These are phyloP conservation scores for Nigrospora oryzae DNA, from an alignment of 2,329 filamentous ascomycete species.

Conservation along the genomic window DNA sequence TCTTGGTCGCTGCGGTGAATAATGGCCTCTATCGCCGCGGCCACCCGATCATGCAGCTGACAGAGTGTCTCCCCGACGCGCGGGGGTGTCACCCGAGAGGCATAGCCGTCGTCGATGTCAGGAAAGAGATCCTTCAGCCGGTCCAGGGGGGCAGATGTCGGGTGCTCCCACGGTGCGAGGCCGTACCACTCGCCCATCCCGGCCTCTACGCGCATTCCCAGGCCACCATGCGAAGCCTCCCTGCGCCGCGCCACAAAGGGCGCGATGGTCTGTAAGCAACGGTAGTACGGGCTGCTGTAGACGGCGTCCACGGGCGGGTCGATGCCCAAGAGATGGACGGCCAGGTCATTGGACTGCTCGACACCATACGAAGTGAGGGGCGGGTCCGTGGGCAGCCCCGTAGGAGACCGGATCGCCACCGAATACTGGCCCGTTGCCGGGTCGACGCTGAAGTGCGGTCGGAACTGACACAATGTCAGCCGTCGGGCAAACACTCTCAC, in stretches of 20 bases:
- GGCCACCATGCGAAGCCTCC: slow-evolving; percentile 1
- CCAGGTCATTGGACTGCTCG: slow-evolving; percentile 73
- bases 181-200: slow-evolving; percentile 86
- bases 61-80: slow-evolving; percentile 70
- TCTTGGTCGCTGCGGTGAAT: slow-evolving; percentile 66
- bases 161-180: slow-evolving; percentile 75
- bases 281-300: slow-evolving; percentile 81
- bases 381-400: slow-evolving; percentile 80
- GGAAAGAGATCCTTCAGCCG: slow-evolving; percentile 63
- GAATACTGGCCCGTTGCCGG: slow-evolving; percentile 71
- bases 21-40: slow-evolving; percentile 59
- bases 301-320: slow-evolving; percentile 64
- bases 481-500: slow-evolving; percentile 4
- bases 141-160: slow-evolving; percentile 58
- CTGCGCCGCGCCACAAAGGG: slow-evolving; percentile 50
- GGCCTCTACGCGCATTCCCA: slow-evolving; percentile 44
- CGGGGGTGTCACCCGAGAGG: slow-evolving; percentile 58
- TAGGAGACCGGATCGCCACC: slow-evolving; percentile 67
- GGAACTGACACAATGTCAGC: slow-evolving; percentile 53
- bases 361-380: slow-evolving; percentile 82
- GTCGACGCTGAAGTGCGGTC: slow-evolving; percentile 83
- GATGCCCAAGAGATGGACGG: slow-evolving; percentile 49
- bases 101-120: slow-evolving; percentile 47
- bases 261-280: slow-evolving; percentile 75
- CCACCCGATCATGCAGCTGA: slow-evolving; percentile 72